phyloP scores from a whole-genome alignment of 2,329 filamentous ascomycete species.

The Metarhizium sp. region DNA sequence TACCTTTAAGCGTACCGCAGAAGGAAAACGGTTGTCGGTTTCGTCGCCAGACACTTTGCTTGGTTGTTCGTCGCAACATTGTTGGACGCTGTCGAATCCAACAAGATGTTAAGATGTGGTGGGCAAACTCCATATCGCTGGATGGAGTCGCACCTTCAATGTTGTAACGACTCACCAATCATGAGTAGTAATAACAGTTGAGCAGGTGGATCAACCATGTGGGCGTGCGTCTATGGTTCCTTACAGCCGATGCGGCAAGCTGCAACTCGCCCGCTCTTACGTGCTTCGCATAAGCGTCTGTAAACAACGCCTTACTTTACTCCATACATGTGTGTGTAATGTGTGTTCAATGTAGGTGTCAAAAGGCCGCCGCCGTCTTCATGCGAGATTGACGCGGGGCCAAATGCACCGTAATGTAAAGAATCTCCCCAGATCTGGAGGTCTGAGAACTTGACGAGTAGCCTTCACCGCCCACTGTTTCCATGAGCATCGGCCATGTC shows the following conservation, averaged over 20 bases:
- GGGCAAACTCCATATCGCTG: no score
- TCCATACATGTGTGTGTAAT: not conserved
- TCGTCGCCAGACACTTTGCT: no score
- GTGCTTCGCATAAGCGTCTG: not conserved
- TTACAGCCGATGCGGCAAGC: not conserved
- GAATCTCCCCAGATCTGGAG: not conserved
- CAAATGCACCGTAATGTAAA: not conserved
- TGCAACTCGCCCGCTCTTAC: not conserved
- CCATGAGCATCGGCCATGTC: not conserved
- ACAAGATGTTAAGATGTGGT: no score
- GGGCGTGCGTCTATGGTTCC: not conserved
- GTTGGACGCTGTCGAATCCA: no score
- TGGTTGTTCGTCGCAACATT: no score
- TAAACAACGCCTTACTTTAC: not conserved
- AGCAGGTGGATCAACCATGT: not conserved
- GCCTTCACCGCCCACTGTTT: not conserved
- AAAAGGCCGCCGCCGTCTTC: not conserved
- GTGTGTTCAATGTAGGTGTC: not conserved
- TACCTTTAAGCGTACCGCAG: no score
- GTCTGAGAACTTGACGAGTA: not conserved
- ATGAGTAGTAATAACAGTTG: no score
- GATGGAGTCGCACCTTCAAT: no score
- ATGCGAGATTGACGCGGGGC: not conserved
- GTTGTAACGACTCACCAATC: no score
- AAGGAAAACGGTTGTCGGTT: no score